Evolutionary conservation across 805 yeast species (phyloP), one percentile per base, ranked within the genome.

Genomic region (Sugiyamaella smithiae): DNA sequence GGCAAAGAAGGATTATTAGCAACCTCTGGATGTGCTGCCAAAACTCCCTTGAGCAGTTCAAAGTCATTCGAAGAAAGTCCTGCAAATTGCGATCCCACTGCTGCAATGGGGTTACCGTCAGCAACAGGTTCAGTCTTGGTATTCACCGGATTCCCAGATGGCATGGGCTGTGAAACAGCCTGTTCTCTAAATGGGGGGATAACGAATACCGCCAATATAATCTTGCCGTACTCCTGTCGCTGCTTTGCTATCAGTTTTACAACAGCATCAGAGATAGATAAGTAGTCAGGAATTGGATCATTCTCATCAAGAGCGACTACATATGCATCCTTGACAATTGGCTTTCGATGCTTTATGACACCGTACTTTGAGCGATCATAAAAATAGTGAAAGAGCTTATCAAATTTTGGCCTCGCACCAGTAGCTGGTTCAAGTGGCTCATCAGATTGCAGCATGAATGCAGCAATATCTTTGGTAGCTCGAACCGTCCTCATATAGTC

Each of bases 261-360:
- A 16, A 40, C 47, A 29, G 38, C 43, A 6, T 28, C 35, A 2
- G 48, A 40, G 5, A 53, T 47, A 33, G 44, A 38, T 37, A 57
- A 42, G 40, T 51, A 61, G 6, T 49, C 56, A 3, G 65, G 67
- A 4, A 52, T 20, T 8, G 50, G 45, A 33, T 60, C 65, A 11
- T 43, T 47, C 1, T 57, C 45, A 3, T 40, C 53, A 6, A 75
- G 47, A 1, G 82, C 74, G 24, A 82, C 63, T 46, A 84, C 53
- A 61, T 84, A 84, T 6, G 84, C 75, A 63, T 84, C 90, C 57
- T 82, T 83, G 33, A 81, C 82, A 55, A 72, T 70, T 6, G 62
- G 52, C 8, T 26, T 23, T 45, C 70, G 69, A 16, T 68, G 70
- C 9, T 77, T 74, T 40, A 84, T 67, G 14, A 83, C 88, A 1